Evolutionary conservation across 139 green algal species (phyloP).

Genomic region (Astrephomene gubernaculifera): DNA sequence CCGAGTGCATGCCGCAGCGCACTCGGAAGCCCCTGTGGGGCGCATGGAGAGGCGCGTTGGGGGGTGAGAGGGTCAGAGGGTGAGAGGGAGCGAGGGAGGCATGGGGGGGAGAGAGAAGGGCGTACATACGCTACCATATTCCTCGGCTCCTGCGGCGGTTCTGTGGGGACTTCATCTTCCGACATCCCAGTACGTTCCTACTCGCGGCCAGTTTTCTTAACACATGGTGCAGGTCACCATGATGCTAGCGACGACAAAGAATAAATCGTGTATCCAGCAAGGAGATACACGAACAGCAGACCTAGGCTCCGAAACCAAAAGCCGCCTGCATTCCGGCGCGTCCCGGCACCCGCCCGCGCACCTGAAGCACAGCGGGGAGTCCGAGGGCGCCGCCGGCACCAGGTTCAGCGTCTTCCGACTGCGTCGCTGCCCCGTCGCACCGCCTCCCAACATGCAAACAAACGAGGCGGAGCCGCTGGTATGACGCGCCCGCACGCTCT

Average conservation of each 20-base stretch:
- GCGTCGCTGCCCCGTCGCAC: neutral
- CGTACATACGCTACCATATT: no score
- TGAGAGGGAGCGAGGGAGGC: neutral
- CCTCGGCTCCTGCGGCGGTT: no score
- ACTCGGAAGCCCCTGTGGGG: conserved; percentile 31
- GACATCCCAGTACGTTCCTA: no score
- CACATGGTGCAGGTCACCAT: no score
- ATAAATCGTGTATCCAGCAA: no score
- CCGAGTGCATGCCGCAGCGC: conserved; percentile 40
- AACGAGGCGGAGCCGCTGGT: neutral
- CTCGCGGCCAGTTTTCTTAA: no score
- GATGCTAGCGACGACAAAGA: no score
- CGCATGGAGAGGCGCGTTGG: neutral
- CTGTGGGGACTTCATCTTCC: no score
- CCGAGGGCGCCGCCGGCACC: neutral
- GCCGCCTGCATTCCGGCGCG: no score
- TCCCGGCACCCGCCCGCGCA: neutral
- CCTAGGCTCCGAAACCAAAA: no score
- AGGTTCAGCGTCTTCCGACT: neutral
- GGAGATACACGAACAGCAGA: no score
- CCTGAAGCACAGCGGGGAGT: conserved; percentile 20
- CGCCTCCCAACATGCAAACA: neutral
- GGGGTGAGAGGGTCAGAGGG: neutral
- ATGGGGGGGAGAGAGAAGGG: neutral
- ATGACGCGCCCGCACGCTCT: conserved; percentile 10